phyloP scores from a whole-genome alignment of 2,329 filamentous ascomycete genomes.

The Trichoderma asperellum region DNA sequence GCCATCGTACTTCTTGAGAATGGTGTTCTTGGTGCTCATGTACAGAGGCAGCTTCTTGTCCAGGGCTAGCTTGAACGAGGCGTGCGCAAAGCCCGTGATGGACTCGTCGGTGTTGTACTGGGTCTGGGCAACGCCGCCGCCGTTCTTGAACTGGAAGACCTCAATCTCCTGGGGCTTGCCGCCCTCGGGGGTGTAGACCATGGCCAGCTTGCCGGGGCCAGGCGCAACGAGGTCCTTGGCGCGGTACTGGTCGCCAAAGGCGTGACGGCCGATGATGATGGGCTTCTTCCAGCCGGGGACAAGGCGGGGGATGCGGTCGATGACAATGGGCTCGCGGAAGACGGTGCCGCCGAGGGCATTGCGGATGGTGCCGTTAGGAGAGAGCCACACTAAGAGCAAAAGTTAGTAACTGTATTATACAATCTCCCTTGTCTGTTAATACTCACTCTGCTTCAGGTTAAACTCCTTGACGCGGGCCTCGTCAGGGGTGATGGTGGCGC shows the following conservation, averaged over 20 bases:
- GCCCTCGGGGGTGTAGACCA: slow-evolving; percentile 89
- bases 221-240: slow-evolving; percentile 88
- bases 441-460: slow-evolving; percentile 93
- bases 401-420: neutral
- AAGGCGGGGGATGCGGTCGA: slow-evolving; percentile 87
- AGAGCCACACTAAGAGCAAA: slow-evolving; percentile 80
- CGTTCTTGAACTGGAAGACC: slow-evolving; percentile 86
- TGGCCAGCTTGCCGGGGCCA: slow-evolving; percentile 84
- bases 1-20: slow-evolving; percentile 98
- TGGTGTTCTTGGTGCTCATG: slow-evolving; percentile 99
- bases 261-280: slow-evolving; percentile 98
- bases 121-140: slow-evolving; percentile 87
- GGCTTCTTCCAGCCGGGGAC: slow-evolving; percentile 98
- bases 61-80: slow-evolving; percentile 93
- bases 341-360: slow-evolving; percentile 86
- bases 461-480: slow-evolving; percentile 97
- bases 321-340: slow-evolving; percentile 98
- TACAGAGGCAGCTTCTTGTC: slow-evolving; percentile 90
- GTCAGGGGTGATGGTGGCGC: slow-evolving; percentile 97
- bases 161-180: slow-evolving; percentile 80
- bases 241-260: slow-evolving; percentile 98
- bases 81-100: slow-evolving; percentile 92
- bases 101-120: slow-evolving; percentile 99
- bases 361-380: slow-evolving; percentile 88
- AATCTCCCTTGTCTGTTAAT: neutral